These are phyloP conservation scores for Sporothrix globosa DNA, from an alignment of 2,329 filamentous ascomycete genomes.

Conservation along the genomic window DNA sequence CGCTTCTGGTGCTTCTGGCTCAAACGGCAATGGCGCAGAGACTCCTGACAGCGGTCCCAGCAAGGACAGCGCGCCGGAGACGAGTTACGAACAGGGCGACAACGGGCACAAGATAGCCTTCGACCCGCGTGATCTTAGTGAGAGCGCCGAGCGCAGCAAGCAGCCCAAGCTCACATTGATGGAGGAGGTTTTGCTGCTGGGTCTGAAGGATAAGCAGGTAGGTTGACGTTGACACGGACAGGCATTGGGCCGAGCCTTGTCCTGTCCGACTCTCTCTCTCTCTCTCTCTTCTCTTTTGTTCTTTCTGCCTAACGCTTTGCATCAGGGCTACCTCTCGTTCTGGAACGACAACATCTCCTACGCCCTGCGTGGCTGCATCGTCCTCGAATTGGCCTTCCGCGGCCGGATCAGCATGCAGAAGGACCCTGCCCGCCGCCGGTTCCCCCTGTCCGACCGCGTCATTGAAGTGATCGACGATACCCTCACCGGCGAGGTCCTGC, in stretches of 20 bases:
- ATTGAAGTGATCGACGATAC: slow-evolving; percentile 98
- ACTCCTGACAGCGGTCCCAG: slow-evolving; percentile 62
- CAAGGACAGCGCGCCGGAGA: slow-evolving; percentile 65
- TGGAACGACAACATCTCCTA: slow-evolving; percentile 99
- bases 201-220: slow-evolving; percentile 98
- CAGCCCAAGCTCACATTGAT: slow-evolving; percentile 98
- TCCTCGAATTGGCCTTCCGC: slow-evolving; percentile 94
- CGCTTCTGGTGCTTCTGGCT: slow-evolving; percentile 52
- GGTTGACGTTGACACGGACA: slow-evolving; percentile 36
- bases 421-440: slow-evolving; percentile 86
- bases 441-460: slow-evolving; percentile 86
- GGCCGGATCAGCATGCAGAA: slow-evolving; percentile 99
- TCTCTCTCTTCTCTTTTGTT: too few relatives aligned
- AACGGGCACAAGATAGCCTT: slow-evolving; percentile 99
- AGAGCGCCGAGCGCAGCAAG: slow-evolving; percentile 94
- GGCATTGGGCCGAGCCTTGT: neutral
- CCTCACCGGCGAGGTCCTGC: slow-evolving; percentile 91
- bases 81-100: slow-evolving; percentile 87
- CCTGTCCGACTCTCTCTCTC: neutral
- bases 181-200: slow-evolving; percentile 95
- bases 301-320: slow-evolving; percentile 24
- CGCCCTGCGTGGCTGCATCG: slow-evolving; percentile 94
- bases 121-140: slow-evolving; percentile 94
- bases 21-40: slow-evolving; percentile 58
- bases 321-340: slow-evolving; percentile 93